phyloP scores from a whole-genome alignment of 495 filamentous ascomycete species.

The Podospora appendiculata region DNA sequence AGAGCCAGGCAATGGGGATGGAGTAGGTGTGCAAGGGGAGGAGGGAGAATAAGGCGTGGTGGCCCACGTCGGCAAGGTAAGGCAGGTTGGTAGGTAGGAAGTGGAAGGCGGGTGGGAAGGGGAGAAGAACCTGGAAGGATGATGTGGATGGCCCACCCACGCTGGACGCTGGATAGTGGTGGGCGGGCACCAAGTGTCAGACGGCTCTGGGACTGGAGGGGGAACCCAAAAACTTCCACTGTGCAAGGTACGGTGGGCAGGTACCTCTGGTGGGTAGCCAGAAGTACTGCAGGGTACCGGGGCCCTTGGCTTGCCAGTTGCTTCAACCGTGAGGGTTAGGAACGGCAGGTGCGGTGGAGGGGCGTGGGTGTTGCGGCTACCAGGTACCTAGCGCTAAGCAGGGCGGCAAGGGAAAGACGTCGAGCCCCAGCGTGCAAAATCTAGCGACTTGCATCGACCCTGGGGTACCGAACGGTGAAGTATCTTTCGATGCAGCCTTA shows the following conservation, averaged over 20 bases:
- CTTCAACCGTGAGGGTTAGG: background rate
- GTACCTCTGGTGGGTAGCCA: background rate
- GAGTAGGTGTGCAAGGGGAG: constrained; percentile 15
- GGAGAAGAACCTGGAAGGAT: constrained; percentile 17
- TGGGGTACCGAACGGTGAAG: no score
- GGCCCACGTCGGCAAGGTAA: no score
- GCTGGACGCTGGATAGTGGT: background rate
- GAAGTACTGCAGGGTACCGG: constrained; percentile 5
- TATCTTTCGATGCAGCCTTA: no score
- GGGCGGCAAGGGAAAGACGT: constrained; percentile 9
- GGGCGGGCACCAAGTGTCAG: constrained; percentile 11
- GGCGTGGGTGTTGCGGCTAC: constrained; percentile 7
- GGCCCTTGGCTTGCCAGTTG: background rate
- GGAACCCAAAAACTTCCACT: constrained; percentile 6
- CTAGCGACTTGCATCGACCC: no score
- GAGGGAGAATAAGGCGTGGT: background rate
- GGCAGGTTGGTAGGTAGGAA: constrained; percentile 8
- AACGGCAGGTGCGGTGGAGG: background rate
- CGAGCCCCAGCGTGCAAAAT: no score
- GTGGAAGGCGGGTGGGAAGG: constrained; percentile 3
- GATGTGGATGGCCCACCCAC: constrained; percentile 6
- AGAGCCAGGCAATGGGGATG: constrained; percentile 4
- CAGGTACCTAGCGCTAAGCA: constrained; percentile 11
- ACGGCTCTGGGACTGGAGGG: constrained; percentile 12
- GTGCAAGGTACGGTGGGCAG: constrained; percentile 1